phyloP scores from a whole-genome alignment of 1,139 yeast genomes.

The Zygosaccharomyces sapae region DNA sequence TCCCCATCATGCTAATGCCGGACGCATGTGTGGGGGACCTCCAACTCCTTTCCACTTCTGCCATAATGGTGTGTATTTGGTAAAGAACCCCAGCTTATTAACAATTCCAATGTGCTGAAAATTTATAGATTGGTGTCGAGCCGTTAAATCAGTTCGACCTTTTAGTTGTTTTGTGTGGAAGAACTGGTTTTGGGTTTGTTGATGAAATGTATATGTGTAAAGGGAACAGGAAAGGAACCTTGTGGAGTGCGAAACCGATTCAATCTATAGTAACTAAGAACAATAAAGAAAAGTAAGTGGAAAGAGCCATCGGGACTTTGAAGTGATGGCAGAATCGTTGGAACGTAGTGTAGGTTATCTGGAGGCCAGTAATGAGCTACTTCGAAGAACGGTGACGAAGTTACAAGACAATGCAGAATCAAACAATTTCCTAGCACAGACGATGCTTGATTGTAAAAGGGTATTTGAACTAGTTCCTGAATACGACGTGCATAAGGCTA shows the following conservation, averaged over 20 bases:
- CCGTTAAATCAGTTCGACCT: background rate
- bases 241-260: background rate
- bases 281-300: background rate
- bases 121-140: background rate
- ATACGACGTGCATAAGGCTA: slow-evolving; percentile 38
- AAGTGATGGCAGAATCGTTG: slow-evolving; percentile 25
- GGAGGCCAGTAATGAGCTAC: slow-evolving; percentile 21
- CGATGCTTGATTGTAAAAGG: slow-evolving; percentile 30
- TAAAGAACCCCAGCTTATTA: background rate
- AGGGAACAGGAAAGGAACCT: background rate
- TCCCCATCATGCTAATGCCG: slow-evolving; percentile 6
- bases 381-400: slow-evolving; percentile 22
- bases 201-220: background rate
- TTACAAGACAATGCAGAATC: slow-evolving; percentile 18
- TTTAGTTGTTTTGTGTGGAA: background rate
- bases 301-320: background rate
- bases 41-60: slow-evolving; percentile 18
- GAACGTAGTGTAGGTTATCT: slow-evolving; percentile 24
- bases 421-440: slow-evolving; percentile 24
- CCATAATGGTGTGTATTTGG: slow-evolving; percentile 8
- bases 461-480: slow-evolving; percentile 41
- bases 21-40: slow-evolving; percentile 14
- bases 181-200: background rate
- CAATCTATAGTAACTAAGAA: background rate
- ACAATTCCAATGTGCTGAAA: background rate